phyloP scores from a whole-genome alignment of 2,329 filamentous ascomycete genomes.

The Fusarium sp. region DNA sequence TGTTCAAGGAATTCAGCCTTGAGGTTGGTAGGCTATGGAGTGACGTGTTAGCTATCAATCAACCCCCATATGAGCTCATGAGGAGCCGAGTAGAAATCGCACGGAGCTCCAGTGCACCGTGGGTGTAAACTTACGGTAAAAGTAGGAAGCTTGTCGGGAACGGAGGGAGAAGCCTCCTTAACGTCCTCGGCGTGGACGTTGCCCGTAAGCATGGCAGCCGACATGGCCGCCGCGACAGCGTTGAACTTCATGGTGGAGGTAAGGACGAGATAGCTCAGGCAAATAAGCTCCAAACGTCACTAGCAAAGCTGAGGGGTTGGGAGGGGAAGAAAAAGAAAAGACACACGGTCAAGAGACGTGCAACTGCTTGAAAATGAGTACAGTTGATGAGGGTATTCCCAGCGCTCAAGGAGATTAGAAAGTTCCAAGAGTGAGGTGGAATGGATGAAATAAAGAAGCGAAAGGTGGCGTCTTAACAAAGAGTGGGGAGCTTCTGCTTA shows the following conservation, averaged over 20 bases:
- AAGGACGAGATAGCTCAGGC: constrained; percentile 61
- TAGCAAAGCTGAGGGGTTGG: constrained; percentile 39
- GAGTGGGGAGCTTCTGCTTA: constrained; percentile 46
- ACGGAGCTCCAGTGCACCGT: constrained; percentile 5
- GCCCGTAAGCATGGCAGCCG: constrained; percentile 78
- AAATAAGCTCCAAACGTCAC: constrained; percentile 35
- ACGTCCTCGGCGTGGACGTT: constrained; percentile 76
- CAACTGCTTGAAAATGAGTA: constrained; percentile 5
- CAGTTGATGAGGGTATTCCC: constrained; percentile 37
- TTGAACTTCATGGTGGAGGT: constrained; percentile 82
- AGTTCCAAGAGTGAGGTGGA: constrained; percentile 49
- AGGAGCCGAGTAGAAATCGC: neutral
- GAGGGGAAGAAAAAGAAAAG: constrained; percentile 5
- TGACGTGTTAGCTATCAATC: constrained; percentile 46
- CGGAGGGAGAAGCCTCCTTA: constrained; percentile 60
- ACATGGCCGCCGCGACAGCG: constrained; percentile 79
- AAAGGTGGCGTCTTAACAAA: constrained; percentile 47
- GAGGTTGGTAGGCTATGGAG: constrained; percentile 79
- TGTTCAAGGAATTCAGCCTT: constrained; percentile 98
- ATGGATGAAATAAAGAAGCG: constrained; percentile 34
- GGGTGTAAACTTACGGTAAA: constrained; percentile 79
- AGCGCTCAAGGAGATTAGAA: constrained; percentile 47
- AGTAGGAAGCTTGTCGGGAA: constrained; percentile 74
- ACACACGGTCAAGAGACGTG: constrained; percentile 20
- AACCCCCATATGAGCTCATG: constrained; percentile 1